Conservation (phyloP, 257 asterid genomes). For the Echites panduratus region DNA sequence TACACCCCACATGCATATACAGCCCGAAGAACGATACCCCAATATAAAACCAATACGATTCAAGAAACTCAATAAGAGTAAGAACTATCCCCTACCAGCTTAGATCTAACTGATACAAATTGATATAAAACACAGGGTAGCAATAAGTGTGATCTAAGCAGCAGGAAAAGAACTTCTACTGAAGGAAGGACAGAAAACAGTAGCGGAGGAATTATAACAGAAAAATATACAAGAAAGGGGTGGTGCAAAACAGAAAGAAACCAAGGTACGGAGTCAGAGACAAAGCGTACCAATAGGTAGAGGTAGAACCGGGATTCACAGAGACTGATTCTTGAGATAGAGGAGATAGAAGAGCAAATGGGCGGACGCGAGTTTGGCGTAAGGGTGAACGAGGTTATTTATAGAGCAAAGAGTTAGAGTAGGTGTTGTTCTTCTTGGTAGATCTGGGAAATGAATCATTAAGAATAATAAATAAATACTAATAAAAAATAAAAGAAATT, state of each 20-base stretch:
- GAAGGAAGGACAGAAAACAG: not conserved
- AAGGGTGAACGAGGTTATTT: slow-evolving; percentile 24
- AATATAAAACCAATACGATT: not conserved
- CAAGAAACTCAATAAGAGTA: not conserved
- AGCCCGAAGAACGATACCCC: too few relatives aligned
- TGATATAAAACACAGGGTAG: slow-evolving; percentile 6
- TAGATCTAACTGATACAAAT: slow-evolving; percentile 25
- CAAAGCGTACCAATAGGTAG: slow-evolving; percentile 33
- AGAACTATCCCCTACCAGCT: slow-evolving; percentile 16
- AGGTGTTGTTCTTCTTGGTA: slow-evolving; percentile 26
- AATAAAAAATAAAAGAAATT: not conserved
- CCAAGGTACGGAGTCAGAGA: slow-evolving; percentile 8
- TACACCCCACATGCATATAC: slow-evolving; percentile 5
- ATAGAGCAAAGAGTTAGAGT: slow-evolving; percentile 22
- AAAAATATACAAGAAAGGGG: not conserved
- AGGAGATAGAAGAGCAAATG: slow-evolving; percentile 18
- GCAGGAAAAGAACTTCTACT: not conserved
- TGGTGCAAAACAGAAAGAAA: not conserved
- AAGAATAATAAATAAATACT: not conserved
- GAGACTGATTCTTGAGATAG: slow-evolving; percentile 16
- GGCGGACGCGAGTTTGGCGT: slow-evolving; percentile 35
- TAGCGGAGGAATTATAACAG: not conserved
- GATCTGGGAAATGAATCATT: slow-evolving; percentile 17
- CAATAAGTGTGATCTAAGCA: not conserved
- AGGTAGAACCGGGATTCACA: slow-evolving; percentile 8